Percentiles rank a stretch among this genome's conserved stretches.
Conservation (phyloP, 176 grass and related monocot species). For the Puya raimondii region DNA sequence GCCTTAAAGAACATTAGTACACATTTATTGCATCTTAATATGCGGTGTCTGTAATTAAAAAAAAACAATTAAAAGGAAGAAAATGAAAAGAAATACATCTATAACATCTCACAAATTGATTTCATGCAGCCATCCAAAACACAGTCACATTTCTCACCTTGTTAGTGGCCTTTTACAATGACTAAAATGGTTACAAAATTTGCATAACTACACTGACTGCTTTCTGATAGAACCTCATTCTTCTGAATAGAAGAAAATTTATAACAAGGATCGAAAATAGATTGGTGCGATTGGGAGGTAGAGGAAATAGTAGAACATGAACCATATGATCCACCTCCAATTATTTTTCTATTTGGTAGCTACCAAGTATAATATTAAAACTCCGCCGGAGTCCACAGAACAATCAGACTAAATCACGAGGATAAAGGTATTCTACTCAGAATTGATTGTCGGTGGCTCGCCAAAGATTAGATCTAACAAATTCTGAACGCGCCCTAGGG, state of each 20-base stretch:
- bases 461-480: not conserved
- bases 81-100: too few relatives aligned
- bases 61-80: too few relatives aligned
- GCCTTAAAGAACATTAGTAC: not conserved
- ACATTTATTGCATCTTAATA: not conserved
- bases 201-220: too few relatives aligned
- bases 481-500: not conserved
- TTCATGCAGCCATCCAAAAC: too few relatives aligned
- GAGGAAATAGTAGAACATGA: not conserved
- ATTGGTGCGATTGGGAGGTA: too few relatives aligned
- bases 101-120: too few relatives aligned
- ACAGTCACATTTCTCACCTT: too few relatives aligned
- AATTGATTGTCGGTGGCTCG: not conserved
- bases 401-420: not conserved
- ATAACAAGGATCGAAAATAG: too few relatives aligned
- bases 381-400: not conserved
- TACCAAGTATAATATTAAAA: not conserved
- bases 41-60: not conserved
- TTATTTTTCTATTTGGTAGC: not conserved
- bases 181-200: too few relatives aligned
- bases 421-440: not conserved
- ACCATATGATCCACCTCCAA: not conserved
- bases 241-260: too few relatives aligned
- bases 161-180: too few relatives aligned
- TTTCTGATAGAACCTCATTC: too few relatives aligned